These are phyloP conservation scores for Fusarium tjaetaba DNA, from an alignment of 2,329 filamentous ascomycete genomes.

Conservation along the genomic window DNA sequence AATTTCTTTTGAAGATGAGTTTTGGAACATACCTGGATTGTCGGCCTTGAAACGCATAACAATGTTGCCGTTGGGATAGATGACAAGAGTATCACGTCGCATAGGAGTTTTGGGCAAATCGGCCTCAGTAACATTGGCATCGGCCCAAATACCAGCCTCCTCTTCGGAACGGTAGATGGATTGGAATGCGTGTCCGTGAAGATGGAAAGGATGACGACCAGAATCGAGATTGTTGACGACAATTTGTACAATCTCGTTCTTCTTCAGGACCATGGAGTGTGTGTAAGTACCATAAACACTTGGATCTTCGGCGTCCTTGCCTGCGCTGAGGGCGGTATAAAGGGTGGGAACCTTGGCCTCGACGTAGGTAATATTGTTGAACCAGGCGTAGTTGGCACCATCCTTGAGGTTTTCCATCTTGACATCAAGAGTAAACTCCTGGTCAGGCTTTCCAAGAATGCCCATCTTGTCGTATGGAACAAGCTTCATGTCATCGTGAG, in stretches of 20 bases:
- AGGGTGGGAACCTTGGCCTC: slow-evolving; percentile 80
- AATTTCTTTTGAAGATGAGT: accelerated
- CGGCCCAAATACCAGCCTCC: slow-evolving; percentile 65
- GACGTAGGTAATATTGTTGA: slow-evolving; percentile 83
- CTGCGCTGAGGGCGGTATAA: slow-evolving; percentile 76
- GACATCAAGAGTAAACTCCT: slow-evolving; percentile 70
- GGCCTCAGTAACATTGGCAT: slow-evolving; percentile 50
- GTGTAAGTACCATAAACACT: slow-evolving; percentile 73
- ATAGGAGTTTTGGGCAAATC: slow-evolving; percentile 68
- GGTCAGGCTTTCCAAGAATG: slow-evolving; percentile 70
- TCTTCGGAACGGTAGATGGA: slow-evolving; percentile 69
- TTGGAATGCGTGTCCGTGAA: slow-evolving; percentile 83
- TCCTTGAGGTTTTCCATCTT: slow-evolving; percentile 71
- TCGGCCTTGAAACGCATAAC: slow-evolving; percentile 74
- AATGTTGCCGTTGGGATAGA: slow-evolving; percentile 74
- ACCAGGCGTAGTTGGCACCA: slow-evolving; percentile 70
- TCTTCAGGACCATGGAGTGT: slow-evolving; percentile 73
- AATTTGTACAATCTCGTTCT: slow-evolving; percentile 75
- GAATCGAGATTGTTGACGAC: slow-evolving; percentile 79
- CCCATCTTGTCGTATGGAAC: slow-evolving; percentile 74
- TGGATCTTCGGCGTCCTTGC: slow-evolving; percentile 66
- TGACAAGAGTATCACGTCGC: slow-evolving; percentile 73
- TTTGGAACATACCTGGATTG: slow-evolving; percentile 64
- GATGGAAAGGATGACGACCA: slow-evolving; percentile 78
- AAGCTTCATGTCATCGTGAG: slow-evolving; percentile 79